Percentiles rank a stretch among this genome's conserved stretches.
phyloP scores from a whole-genome alignment of 2,329 filamentous ascomycete species.

The Fusarium hainanense region DNA sequence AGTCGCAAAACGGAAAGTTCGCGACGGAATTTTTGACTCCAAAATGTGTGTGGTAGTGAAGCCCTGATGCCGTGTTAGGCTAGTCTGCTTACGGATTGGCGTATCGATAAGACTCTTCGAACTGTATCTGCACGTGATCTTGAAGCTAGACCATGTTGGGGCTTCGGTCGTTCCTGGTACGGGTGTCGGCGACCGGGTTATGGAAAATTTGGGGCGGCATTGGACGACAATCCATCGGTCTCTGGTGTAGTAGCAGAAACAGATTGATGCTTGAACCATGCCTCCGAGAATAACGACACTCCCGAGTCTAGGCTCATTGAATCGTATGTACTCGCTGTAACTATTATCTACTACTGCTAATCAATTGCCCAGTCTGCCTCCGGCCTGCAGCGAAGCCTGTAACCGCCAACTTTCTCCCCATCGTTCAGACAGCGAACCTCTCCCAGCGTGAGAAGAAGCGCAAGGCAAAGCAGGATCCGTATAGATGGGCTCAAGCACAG shows the following conservation, averaged over 20 bases:
- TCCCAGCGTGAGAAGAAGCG: slow-evolving; percentile 72
- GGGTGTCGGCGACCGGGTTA: slow-evolving; percentile 30
- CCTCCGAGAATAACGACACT: slow-evolving; percentile 73
- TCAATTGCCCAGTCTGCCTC: slow-evolving; percentile 65
- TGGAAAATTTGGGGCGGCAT: slow-evolving; percentile 52
- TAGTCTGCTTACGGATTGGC: slow-evolving; percentile 45
- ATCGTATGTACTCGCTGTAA: slow-evolving; percentile 59
- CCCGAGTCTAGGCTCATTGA: slow-evolving; percentile 68
- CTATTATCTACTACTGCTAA: slow-evolving; percentile 32
- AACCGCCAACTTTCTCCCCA: slow-evolving; percentile 64
- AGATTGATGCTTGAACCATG: slow-evolving; percentile 62
- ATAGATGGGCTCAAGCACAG: slow-evolving; percentile 81
- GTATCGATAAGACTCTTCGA: accelerated
- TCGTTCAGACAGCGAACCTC: slow-evolving; percentile 73
- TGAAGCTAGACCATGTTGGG: slow-evolving; percentile 34
- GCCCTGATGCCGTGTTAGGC: slow-evolving; percentile 48
- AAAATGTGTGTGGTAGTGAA: slow-evolving; percentile 56
- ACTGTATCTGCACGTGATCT: slow-evolving; percentile 48
- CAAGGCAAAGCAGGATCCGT: slow-evolving; percentile 80
- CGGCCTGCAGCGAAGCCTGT: slow-evolving; percentile 62
- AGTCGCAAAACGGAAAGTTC: slow-evolving; percentile 55
- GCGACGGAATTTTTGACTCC: slow-evolving; percentile 52
- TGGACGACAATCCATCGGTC: slow-evolving; percentile 39
- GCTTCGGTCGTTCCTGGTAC: neutral
- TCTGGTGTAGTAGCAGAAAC: slow-evolving; percentile 35